Percentiles rank a stretch among this genome's conserved stretches.
These are phyloP conservation scores for Medakamo hakoo DNA, from an alignment of 139 green algal genomes.

Conservation along the genomic window DNA sequence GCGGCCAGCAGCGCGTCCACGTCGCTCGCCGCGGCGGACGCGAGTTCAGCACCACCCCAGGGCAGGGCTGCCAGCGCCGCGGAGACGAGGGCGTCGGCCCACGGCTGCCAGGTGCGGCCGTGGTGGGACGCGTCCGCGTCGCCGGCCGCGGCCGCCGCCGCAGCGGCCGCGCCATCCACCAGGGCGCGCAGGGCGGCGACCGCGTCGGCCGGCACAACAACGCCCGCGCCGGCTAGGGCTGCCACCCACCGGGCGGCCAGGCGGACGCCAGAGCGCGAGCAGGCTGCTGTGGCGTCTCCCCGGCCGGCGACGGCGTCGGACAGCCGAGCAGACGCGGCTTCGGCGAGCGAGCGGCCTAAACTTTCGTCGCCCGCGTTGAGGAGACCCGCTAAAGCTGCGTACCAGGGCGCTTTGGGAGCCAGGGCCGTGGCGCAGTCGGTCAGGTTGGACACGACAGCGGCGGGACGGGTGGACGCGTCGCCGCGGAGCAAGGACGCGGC, in stretches of 20 bases:
- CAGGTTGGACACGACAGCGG: too few species aligned
- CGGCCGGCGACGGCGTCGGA: background rate
- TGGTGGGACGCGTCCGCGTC: background rate
- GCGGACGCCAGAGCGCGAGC: background rate
- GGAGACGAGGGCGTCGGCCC: conserved; percentile 50
- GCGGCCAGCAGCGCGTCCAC: conserved; percentile 11
- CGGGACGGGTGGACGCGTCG: too few species aligned
- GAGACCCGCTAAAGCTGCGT: background rate
- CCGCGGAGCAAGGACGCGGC: too few species aligned
- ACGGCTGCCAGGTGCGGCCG: conserved; percentile 53
- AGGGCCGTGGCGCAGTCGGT: background rate
- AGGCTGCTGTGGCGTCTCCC: too few species aligned
- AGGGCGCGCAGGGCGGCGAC: background rate
- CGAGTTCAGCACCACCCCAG: conserved; percentile 44
- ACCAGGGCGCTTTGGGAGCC: background rate
- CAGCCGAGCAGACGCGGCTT: background rate
- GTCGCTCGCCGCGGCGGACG: conserved; percentile 17
- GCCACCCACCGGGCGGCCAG: background rate
- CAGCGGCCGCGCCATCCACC: background rate
- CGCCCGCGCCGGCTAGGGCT: background rate
- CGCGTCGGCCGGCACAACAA: background rate
- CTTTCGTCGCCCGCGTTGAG: background rate
- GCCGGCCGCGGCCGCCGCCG: background rate
- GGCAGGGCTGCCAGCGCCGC: conserved; percentile 40
- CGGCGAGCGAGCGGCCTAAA: background rate